phyloP scores from a whole-genome alignment of 257 asterid genomes.

The Gentiana macrophylla region DNA sequence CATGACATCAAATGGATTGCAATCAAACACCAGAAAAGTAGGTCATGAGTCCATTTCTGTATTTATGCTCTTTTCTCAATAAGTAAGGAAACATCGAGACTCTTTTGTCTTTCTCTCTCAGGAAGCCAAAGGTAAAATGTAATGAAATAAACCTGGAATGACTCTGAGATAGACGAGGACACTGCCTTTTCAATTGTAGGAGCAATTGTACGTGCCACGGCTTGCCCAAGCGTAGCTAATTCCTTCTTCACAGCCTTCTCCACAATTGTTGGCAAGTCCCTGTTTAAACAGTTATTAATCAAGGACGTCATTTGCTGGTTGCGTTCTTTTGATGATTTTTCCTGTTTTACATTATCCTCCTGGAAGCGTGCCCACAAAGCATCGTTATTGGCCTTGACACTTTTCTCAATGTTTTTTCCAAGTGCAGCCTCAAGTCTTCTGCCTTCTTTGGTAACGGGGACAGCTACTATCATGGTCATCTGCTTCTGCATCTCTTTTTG shows the following conservation, averaged over 20 bases:
- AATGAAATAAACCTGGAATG: constrained; percentile 61
- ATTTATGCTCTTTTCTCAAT: too few species aligned
- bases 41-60: too few species aligned
- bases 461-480: constrained; percentile 51
- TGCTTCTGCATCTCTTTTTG: constrained; percentile 71
- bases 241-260: constrained; percentile 84
- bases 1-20: constrained; percentile 19
- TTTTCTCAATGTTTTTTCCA: constrained; percentile 72
- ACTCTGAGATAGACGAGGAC: constrained; percentile 51
- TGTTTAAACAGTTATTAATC: constrained; percentile 58
- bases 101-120: too few species aligned
- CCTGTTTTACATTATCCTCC: constrained; percentile 83
- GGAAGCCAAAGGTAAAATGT: too few species aligned
- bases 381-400: constrained; percentile 67
- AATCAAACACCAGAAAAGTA: too few species aligned
- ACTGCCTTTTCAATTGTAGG: constrained; percentile 75
- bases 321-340: constrained; percentile 63
- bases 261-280: constrained; percentile 61
- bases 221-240: constrained; percentile 55
- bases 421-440: constrained; percentile 72
- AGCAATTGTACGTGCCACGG: constrained; percentile 60
- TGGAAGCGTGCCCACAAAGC: constrained; percentile 85
- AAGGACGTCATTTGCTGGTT: constrained; percentile 50
- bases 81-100: too few species aligned
- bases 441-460: constrained; percentile 72